These are phyloP conservation scores for Phytophthora aleatoria DNA, from an alignment of 352 stramenopile genomes.

Conservation along the genomic window DNA sequence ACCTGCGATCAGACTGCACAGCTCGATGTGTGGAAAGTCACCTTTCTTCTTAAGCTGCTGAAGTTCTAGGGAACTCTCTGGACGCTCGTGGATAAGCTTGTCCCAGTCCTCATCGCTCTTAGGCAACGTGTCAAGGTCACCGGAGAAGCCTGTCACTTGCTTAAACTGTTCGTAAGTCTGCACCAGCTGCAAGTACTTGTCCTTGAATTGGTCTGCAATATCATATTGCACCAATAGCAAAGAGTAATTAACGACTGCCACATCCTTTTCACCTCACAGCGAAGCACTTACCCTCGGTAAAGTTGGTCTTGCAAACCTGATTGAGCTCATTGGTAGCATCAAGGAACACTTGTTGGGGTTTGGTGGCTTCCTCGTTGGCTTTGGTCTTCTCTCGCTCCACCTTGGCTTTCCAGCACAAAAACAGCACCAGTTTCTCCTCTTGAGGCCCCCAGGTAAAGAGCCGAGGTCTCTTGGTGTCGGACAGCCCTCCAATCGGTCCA, in stretches of 20 bases:
- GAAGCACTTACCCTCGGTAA: conserved; percentile 14
- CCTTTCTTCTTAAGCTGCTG: conserved; percentile 18
- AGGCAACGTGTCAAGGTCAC: conserved; percentile 6
- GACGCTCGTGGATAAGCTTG: conserved; percentile 23
- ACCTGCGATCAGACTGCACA: conserved; percentile 35
- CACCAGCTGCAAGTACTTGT: conserved; percentile 34
- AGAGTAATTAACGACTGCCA: not conserved
- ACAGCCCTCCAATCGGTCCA: not conserved
- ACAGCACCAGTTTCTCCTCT: conserved; percentile 36
- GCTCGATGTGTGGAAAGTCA: conserved; percentile 26
- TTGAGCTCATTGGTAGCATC: conserved; percentile 33
- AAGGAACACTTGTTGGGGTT: conserved; percentile 19
- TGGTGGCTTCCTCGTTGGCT: conserved; percentile 19
- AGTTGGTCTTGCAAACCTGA: conserved; percentile 19
- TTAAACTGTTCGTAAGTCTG: conserved; percentile 34
- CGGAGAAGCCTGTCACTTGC: conserved; percentile 19
- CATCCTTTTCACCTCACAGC: not conserved
- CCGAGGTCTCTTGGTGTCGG: conserved; percentile 12
- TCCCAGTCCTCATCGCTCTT: conserved; percentile 27
- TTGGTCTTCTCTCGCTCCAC: conserved; percentile 13
- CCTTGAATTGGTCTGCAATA: conserved; percentile 36
- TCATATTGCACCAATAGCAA: not conserved
- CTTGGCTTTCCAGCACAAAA: conserved; percentile 32
- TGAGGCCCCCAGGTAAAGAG: conserved; percentile 2
- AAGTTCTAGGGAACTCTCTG: conserved; percentile 18